A percentile compares a stretch with the other conserved stretches of the same genome.
These are phyloP conservation scores for Aspergillus nidulans DNA, from an alignment of 495 filamentous ascomycete genomes.

Conservation along the genomic window DNA sequence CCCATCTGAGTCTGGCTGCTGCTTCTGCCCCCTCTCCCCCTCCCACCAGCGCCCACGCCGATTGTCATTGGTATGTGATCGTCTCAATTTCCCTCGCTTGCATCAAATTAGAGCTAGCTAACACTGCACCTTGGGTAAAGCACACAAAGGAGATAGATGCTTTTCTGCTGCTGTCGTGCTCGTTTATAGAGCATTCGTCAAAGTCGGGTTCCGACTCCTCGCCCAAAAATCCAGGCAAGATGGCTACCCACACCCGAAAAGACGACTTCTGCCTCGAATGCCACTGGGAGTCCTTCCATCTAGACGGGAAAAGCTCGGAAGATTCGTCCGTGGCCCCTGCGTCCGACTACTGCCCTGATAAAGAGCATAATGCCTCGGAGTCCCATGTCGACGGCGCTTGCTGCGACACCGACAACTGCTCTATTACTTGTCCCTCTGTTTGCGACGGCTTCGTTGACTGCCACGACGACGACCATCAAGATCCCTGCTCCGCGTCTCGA, in stretches of 20 bases:
- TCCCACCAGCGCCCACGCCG: not conserved
- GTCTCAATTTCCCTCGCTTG: not conserved
- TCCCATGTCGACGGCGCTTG: constrained; percentile 36
- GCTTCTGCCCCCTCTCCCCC: constrained; percentile 4
- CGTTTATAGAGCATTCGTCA: constrained; percentile 11
- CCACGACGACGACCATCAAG: constrained; percentile 31
- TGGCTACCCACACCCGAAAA: constrained; percentile 32
- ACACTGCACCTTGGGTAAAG: not conserved
- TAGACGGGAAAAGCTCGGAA: constrained; percentile 30
- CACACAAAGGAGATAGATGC: constrained; percentile 3
- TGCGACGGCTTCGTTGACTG: constrained; percentile 47
- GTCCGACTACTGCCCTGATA: constrained; percentile 29
- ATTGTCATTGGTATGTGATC: constrained; percentile 10
- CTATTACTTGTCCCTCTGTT: constrained; percentile 36
- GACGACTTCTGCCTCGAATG: constrained; percentile 43
- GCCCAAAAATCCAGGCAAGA: constrained; percentile 16
- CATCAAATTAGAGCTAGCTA: not conserved
- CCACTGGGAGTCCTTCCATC: constrained; percentile 40
- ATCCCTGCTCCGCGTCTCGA: constrained; percentile 35
- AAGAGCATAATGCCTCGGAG: constrained; percentile 26
- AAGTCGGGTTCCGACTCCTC: constrained; percentile 3
- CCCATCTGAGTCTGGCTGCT: constrained; percentile 6
- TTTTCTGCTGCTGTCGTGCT: constrained; percentile 2
- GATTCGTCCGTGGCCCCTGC: constrained; percentile 17
- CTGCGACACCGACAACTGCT: constrained; percentile 43